Conservation (phyloP, 1,284 basidiomycete genomes). For the Ustilago curta region DNA sequence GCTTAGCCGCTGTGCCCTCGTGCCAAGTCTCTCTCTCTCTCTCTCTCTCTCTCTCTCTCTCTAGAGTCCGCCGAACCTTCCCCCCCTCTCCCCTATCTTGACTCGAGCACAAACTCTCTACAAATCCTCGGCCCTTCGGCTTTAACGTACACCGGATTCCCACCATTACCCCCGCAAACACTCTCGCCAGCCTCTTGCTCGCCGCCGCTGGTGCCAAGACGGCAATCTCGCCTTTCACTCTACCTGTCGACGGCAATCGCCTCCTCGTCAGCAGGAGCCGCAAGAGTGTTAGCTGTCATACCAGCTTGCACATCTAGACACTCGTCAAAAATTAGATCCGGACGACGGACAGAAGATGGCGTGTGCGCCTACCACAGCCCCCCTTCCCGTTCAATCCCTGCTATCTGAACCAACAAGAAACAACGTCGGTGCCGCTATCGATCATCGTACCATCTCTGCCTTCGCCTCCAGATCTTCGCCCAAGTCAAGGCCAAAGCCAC, state of each 20-base stretch:
- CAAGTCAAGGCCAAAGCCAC: slow-evolving; percentile 12
- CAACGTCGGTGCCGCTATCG: slow-evolving; percentile 26
- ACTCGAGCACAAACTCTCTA: slow-evolving; percentile 2
- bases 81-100: not conserved
- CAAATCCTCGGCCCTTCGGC: not conserved
- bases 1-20: not conserved
- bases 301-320: not conserved
- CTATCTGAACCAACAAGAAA: slow-evolving; percentile 20
- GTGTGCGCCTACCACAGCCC: slow-evolving; percentile 33
- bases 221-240: no score
- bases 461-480: slow-evolving; percentile 15
- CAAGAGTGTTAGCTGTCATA: not conserved
- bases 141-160: slow-evolving; percentile 5
- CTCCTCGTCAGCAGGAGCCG: not conserved
- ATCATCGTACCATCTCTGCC: slow-evolving; percentile 33
- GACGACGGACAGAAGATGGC: slow-evolving; percentile 41
- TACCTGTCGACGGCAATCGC: no score
- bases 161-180: not conserved
- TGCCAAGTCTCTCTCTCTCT: not conserved
- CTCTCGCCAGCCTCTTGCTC: no score
- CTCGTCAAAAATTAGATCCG: slow-evolving; percentile 4
- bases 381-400: slow-evolving; percentile 22
- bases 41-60: no score
- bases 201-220: no score
- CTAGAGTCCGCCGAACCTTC: not conserved